These are phyloP conservation scores for Clitopilus hobsonii DNA, from an alignment of 768 basidiomycete genomes.

Conservation along the genomic window DNA sequence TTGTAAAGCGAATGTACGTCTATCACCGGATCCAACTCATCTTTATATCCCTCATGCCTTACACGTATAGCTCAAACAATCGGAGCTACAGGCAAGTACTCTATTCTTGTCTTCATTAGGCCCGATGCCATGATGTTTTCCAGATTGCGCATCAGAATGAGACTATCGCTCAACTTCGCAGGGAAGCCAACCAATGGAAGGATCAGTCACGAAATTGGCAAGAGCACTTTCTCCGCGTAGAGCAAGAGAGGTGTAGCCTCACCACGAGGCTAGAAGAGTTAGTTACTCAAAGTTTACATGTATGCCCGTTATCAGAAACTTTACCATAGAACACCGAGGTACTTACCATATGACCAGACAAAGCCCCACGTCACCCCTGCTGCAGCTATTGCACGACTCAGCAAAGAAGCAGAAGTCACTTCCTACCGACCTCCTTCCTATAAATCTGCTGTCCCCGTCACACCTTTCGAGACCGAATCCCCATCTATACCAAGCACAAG, in stretches of 20 bases:
- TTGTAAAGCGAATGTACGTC: conserved; percentile 44
- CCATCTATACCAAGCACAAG: conserved; percentile 14
- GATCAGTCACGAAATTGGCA: conserved; percentile 77
- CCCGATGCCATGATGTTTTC: neutral
- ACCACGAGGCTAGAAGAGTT: conserved; percentile 57
- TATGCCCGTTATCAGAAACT: conserved; percentile 18
- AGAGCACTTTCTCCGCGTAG: conserved; percentile 72
- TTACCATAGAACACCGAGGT: neutral
- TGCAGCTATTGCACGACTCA: neutral
- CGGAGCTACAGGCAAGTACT: conserved; percentile 47
- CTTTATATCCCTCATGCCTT: conserved; percentile 4
- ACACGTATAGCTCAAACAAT: conserved; percentile 44
- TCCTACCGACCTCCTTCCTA: conserved; percentile 25
- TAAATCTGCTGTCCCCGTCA: conserved; percentile 19
- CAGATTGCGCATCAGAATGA: conserved; percentile 59
- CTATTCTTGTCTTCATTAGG: neutral
- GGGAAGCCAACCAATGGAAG: conserved; percentile 70
- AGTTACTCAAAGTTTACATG: conserved; percentile 42
- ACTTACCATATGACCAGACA: neutral
- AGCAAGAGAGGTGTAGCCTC: conserved; percentile 59
- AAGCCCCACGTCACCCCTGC: neutral
- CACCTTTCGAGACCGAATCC: conserved; percentile 18
- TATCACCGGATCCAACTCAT: neutral
- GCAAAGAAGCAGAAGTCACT: conserved; percentile 12
- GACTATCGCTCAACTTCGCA: conserved; percentile 54